These are phyloP conservation scores for Lasiodiplodia sp. DNA, from an alignment of 2,329 filamentous ascomycete species.

Conservation along the genomic window DNA sequence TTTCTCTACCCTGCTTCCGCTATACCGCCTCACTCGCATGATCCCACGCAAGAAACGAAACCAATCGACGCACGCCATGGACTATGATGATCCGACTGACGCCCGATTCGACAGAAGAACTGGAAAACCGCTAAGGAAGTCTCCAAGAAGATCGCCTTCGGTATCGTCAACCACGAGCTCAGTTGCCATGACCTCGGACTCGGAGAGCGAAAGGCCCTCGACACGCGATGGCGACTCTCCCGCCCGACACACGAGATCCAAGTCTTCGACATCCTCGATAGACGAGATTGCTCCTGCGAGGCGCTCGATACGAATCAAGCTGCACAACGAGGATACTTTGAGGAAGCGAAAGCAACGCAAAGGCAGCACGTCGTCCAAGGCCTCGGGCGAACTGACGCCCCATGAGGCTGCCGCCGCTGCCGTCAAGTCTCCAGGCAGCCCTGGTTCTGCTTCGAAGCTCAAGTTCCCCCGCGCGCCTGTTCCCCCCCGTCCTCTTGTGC, in stretches of 20 bases:
- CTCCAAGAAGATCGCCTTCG: slow-evolving; percentile 49
- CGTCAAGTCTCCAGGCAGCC: slow-evolving; percentile 92
- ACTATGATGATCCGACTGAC: slow-evolving; percentile 29
- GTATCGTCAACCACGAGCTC: slow-evolving; percentile 58
- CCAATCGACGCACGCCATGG: slow-evolving; percentile 33
- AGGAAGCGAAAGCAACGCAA: slow-evolving; percentile 76
- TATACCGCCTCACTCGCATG: slow-evolving; percentile 67
- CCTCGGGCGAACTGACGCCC: slow-evolving; percentile 44
- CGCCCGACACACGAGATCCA: slow-evolving; percentile 68
- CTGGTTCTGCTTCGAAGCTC: slow-evolving; percentile 62
- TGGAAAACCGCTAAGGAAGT: slow-evolving; percentile 35
- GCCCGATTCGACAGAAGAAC: slow-evolving; percentile 21
- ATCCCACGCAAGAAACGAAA: slow-evolving; percentile 48
- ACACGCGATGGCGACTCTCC: slow-evolving; percentile 49
- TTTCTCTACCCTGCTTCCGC: slow-evolving; percentile 79
- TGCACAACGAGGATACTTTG: slow-evolving; percentile 79
- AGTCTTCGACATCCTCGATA: slow-evolving; percentile 57
- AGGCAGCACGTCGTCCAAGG: slow-evolving; percentile 50
- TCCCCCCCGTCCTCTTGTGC: slow-evolving; percentile 88
- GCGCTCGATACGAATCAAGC: slow-evolving; percentile 88
- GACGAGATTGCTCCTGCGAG: slow-evolving; percentile 74
- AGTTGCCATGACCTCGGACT: slow-evolving; percentile 70
- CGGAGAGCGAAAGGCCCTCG: slow-evolving; percentile 59
- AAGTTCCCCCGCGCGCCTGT: slow-evolving; percentile 90
- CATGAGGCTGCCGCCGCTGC: slow-evolving; percentile 68